Conservation (phyloP, 345 rosid genomes). For the Anastatica hierochuntica region DNA sequence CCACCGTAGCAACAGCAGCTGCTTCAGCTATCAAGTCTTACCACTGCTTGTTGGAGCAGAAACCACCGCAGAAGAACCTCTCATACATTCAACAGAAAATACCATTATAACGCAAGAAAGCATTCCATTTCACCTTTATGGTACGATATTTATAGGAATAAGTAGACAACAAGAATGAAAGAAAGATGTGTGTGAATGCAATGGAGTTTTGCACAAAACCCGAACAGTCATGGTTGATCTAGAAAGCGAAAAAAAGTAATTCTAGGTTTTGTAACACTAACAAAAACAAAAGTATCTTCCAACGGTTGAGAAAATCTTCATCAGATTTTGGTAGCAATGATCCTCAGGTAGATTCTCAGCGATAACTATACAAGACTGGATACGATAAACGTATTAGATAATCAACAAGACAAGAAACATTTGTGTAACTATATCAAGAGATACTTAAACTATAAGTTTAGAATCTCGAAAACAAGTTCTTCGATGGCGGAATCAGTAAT, state of each 20-base stretch:
- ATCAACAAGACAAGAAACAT: background rate
- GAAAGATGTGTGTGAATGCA: too few species aligned
- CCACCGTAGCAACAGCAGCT: too few species aligned
- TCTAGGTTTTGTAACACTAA: background rate
- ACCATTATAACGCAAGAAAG: too few species aligned
- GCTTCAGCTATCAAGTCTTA: too few species aligned
- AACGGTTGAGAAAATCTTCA: constrained; percentile 86
- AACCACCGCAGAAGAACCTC: too few species aligned
- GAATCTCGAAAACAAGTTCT: constrained; percentile 41
- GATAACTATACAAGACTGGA: constrained; percentile 81
- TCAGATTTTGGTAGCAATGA: too few species aligned
- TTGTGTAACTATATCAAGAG: background rate
- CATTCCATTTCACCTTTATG: too few species aligned
- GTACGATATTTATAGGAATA: too few species aligned
- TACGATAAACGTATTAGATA: constrained; percentile 6
- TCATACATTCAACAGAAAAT: too few species aligned
- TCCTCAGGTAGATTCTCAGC: constrained; percentile 99
- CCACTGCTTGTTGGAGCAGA: too few species aligned
- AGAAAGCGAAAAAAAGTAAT: background rate
- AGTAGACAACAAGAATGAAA: too few species aligned
- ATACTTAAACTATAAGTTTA: background rate
- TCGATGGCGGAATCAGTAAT: constrained; percentile 73
- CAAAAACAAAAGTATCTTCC: constrained; percentile 51
- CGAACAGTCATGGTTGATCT: background rate
- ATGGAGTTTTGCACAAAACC: too few species aligned